phyloP scores from a whole-genome alignment of 2,329 filamentous ascomycete genomes.

The Fusarium sp. region DNA sequence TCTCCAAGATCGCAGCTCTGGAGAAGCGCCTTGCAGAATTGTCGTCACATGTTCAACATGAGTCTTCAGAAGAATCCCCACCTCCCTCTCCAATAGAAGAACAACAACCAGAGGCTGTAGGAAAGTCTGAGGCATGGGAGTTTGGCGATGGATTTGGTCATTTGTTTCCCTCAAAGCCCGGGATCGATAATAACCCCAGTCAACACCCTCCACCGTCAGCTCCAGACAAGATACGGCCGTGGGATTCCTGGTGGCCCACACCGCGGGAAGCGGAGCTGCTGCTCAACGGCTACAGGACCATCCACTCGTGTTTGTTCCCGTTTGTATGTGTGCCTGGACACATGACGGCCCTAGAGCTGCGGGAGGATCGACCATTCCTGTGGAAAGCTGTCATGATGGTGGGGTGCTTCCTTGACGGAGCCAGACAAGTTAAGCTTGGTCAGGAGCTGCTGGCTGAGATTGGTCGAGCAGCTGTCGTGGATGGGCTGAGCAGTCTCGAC shows the following conservation, averaged over 20 bases:
- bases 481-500: slow-evolving; percentile 56
- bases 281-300: slow-evolving; percentile 49
- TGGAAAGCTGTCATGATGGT: slow-evolving; percentile 62
- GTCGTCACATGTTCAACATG: slow-evolving; percentile 54
- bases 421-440: slow-evolving; percentile 55
- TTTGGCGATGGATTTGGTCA: slow-evolving; percentile 49
- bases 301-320: slow-evolving; percentile 53
- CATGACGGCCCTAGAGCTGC: slow-evolving; percentile 51
- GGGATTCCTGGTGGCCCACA: slow-evolving; percentile 54
- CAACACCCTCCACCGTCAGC: slow-evolving; percentile 22
- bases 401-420: slow-evolving; percentile 53
- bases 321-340: slow-evolving; percentile 55
- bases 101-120: slow-evolving; percentile 8
- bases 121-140: slow-evolving; percentile 28
- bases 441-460: slow-evolving; percentile 56
- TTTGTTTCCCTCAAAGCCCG: slow-evolving; percentile 47
- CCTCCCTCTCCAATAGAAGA: slow-evolving; percentile 16
- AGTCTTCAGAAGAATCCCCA: slow-evolving; percentile 25
- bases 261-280: slow-evolving; percentile 53
- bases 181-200: slow-evolving; percentile 4
- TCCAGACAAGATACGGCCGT: slow-evolving; percentile 26
- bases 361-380: slow-evolving; percentile 53
- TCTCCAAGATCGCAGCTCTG: slow-evolving; percentile 60
- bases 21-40: slow-evolving; percentile 61
- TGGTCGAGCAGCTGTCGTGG: slow-evolving; percentile 51